These are phyloP conservation scores for Cardiospermum halicacabum DNA, from an alignment of 345 rosid genomes.

Conservation along the genomic window DNA sequence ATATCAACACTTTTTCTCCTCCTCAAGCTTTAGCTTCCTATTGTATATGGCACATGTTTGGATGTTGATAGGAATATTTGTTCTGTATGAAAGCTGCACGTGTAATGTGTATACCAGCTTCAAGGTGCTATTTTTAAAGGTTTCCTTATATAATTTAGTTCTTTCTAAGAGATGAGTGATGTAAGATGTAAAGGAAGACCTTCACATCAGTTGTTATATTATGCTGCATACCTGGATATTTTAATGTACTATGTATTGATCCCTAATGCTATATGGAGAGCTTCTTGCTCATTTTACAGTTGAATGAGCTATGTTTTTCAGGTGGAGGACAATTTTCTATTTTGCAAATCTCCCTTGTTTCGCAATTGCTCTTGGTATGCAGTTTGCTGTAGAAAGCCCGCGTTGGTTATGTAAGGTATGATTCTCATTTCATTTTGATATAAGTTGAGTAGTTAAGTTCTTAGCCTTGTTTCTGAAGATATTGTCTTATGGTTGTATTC, in stretches of 20 bases:
- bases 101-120: not conserved
- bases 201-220: not conserved
- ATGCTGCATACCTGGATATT: not conserved
- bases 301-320: constrained; percentile 25
- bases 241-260: not conserved
- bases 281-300: not conserved
- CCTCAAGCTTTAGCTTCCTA: not conserved
- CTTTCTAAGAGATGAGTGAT: not conserved
- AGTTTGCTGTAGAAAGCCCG: constrained; percentile 80
- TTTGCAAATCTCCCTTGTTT: constrained; percentile 59
- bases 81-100: not conserved
- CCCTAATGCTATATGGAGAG: not conserved
- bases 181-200: not conserved
- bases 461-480: constrained; percentile 15
- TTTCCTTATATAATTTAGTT: not conserved
- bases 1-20: not conserved
- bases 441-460: constrained; percentile 7
- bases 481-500: constrained; percentile 8
- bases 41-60: not conserved
- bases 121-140: not conserved
- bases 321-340: constrained; percentile 81
- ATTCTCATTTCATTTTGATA: constrained; percentile 1
- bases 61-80: not conserved
- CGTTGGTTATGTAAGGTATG: constrained; percentile 83
- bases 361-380: constrained; percentile 60